Evolutionary conservation across 2,329 filamentous ascomycete species (phyloP).

Genomic region (Chrysosporium queenslandicum): DNA sequence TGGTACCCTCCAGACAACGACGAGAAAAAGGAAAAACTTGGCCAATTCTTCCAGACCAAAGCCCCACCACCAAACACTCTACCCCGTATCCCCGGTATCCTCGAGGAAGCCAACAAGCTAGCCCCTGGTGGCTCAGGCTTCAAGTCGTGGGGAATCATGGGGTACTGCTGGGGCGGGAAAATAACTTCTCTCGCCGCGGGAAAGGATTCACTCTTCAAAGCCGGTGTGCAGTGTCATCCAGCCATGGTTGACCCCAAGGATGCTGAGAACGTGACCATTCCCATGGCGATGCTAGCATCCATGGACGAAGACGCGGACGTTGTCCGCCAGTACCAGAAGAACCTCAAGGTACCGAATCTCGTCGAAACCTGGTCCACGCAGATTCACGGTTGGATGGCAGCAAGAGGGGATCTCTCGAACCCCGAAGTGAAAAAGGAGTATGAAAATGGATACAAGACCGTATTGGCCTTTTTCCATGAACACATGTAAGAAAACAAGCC

Average conservation of each 20-base stretch:
- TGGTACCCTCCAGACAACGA: slow-evolving; percentile 53
- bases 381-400: slow-evolving; percentile 31
- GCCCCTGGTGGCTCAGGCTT: slow-evolving; percentile 32
- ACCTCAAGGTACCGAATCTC: slow-evolving; percentile 22
- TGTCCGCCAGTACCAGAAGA: slow-evolving; percentile 24
- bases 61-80: slow-evolving; percentile 51
- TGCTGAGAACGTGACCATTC: slow-evolving; percentile 44
- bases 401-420: slow-evolving; percentile 23
- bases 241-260: slow-evolving; percentile 48
- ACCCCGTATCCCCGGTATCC: slow-evolving; percentile 45
- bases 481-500: slow-evolving; percentile 20
- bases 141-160: slow-evolving; percentile 49
- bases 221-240: slow-evolving; percentile 43
- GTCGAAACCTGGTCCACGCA: slow-evolving; percentile 28
- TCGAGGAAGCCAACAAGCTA: slow-evolving; percentile 45
- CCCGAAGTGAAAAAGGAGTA: slow-evolving; percentile 25
- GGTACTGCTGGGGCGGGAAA: slow-evolving; percentile 46
- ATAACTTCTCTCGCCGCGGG: slow-evolving; percentile 44
- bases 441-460: slow-evolving; percentile 26
- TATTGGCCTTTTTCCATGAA: slow-evolving; percentile 24
- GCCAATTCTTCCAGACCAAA: slow-evolving; percentile 48
- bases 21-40: slow-evolving; percentile 51
- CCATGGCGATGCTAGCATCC: slow-evolving; percentile 44
- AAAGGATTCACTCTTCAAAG: slow-evolving; percentile 43
- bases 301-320: slow-evolving; percentile 44